Percentiles rank a stretch among this genome's conserved stretches.
Evolutionary conservation across 768 basidiomycete species (phyloP).

Genomic region (Austroboletus festivus): DNA sequence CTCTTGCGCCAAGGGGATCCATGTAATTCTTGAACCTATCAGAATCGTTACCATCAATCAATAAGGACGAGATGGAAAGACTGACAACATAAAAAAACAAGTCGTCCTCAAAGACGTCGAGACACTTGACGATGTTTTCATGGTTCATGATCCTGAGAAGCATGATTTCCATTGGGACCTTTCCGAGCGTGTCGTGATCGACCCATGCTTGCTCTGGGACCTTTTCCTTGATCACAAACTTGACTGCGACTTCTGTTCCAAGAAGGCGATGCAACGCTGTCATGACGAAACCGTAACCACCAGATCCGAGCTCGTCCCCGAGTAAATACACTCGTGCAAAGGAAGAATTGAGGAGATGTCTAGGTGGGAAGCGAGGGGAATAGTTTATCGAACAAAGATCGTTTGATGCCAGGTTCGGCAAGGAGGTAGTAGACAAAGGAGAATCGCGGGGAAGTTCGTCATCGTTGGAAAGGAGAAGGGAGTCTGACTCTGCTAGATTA

Average conservation of each 20-base stretch:
- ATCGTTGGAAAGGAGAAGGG: slow-evolving; percentile 25
- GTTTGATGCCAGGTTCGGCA: too few relatives aligned
- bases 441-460: slow-evolving; percentile 4
- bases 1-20: slow-evolving; percentile 80
- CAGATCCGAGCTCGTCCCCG: slow-evolving; percentile 79
- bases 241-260: slow-evolving; percentile 80
- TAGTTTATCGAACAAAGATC: slow-evolving; percentile 26
- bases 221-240: slow-evolving; percentile 85
- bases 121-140: slow-evolving; percentile 76
- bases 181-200: slow-evolving; percentile 56
- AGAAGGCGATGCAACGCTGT: slow-evolving; percentile 64
- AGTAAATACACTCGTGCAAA: slow-evolving; percentile 63
- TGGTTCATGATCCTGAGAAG: slow-evolving; percentile 73
- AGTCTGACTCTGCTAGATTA: slow-evolving; percentile 2
- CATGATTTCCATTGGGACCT: slow-evolving; percentile 78
- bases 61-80: slow-evolving; percentile 8
- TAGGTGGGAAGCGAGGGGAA: slow-evolving; percentile 55
- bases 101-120: slow-evolving; percentile 82
- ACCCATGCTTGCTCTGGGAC: slow-evolving; percentile 53
- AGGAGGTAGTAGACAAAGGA: too few relatives aligned
- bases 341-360: slow-evolving; percentile 55
- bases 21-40: slow-evolving; percentile 87
- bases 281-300: slow-evolving; percentile 96
- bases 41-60: slow-evolving; percentile 3
- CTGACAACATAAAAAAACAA: slow-evolving; percentile 85